phyloP scores from a whole-genome alignment of 139 green algal genomes.

The Chlamydomonas sphaeroides region DNA sequence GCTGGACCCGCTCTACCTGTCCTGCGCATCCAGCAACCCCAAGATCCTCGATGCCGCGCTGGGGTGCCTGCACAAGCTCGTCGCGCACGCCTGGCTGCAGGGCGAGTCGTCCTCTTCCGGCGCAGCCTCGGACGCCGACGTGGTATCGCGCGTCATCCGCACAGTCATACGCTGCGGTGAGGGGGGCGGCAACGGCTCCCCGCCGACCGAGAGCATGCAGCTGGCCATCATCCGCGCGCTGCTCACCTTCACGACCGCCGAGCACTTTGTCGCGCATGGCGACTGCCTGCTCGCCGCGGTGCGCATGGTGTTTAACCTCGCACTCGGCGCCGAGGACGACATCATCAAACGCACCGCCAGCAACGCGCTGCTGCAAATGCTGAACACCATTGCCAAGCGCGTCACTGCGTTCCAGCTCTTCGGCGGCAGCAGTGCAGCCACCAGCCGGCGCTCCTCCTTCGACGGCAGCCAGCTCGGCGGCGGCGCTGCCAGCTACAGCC shows the following conservation, averaged over 20 bases:
- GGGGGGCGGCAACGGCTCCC: constrained; percentile 12
- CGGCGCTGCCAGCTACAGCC: not conserved
- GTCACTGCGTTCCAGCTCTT: constrained; percentile 66
- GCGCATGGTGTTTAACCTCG: constrained; percentile 89
- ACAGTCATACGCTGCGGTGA: constrained; percentile 80
- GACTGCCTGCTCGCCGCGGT: constrained; percentile 86
- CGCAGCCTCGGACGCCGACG: not conserved
- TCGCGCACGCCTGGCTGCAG: constrained; percentile 88
- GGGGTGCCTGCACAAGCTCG: constrained; percentile 91
- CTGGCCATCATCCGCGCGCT: constrained; percentile 83
- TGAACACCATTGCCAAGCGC: constrained; percentile 89
- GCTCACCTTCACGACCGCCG: constrained; percentile 86
- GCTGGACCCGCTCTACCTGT: constrained; percentile 77
- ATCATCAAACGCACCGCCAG: constrained; percentile 80
- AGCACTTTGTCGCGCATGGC: constrained; percentile 91
- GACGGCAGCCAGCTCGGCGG: not conserved
- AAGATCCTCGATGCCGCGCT: constrained; percentile 80
- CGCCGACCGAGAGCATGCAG: constrained; percentile 67
- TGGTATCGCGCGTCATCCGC: constrained; percentile 72
- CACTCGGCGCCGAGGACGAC: constrained; percentile 76
- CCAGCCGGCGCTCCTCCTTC: constrained; percentile 12
- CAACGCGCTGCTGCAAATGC: constrained; percentile 83
- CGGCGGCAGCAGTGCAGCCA: not conserved
- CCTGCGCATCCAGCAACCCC: constrained; percentile 56
- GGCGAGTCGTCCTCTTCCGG: constrained; percentile 52